Evolutionary conservation across 192 early-diverging fungal species (phyloP), one percentile per base, ranked within the genome.

Genomic region (Rhizophagus clarus): DNA sequence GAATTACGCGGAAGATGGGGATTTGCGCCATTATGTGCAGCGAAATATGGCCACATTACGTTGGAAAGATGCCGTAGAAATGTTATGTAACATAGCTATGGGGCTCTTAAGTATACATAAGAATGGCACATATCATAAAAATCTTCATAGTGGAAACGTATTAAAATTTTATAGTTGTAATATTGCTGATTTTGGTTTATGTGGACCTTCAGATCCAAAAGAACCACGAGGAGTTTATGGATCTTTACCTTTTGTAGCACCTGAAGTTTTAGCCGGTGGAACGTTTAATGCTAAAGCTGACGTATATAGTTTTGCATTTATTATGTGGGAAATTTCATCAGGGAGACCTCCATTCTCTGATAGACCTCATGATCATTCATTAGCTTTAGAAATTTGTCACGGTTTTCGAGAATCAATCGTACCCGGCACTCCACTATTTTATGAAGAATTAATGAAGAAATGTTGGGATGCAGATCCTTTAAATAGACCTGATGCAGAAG

Each of bases 291-390:
- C 22, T 20, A 77, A 77, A 32, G 75, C 75, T 26, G 85, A 87
- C 49, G 79, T 87, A 31, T 87, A 87, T 74, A 85, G 84, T 83
- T 80, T 87, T 0, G 86, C 80, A 2, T 82, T 85, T 45, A 83
- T 87, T 14, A 83, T 87, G 80, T 87, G 86, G 86, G 84, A 87
- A 66, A 81, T 87, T 4, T 83, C 86, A 8, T 83, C 84, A 1
- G 86, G 86, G 20, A 75, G 77, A 14, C 83, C 84, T 37, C 86
- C 86, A 7, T 86, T 86, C 67, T 74, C 68, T n/a, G 78, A 81
- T 14, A 74, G 85, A 24, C 77, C 83, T 12, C 74, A 80, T 31
- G 85, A 83, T 31, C 81, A 83, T 24, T 32, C 74, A 3, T 75
- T 86, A 14, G 51, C 83, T 40, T 69, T 77, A 22, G 80, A 86